Evolutionary conservation across 805 yeast species (phyloP).

Genomic region (Kurtzmaniella cleridarum): DNA sequence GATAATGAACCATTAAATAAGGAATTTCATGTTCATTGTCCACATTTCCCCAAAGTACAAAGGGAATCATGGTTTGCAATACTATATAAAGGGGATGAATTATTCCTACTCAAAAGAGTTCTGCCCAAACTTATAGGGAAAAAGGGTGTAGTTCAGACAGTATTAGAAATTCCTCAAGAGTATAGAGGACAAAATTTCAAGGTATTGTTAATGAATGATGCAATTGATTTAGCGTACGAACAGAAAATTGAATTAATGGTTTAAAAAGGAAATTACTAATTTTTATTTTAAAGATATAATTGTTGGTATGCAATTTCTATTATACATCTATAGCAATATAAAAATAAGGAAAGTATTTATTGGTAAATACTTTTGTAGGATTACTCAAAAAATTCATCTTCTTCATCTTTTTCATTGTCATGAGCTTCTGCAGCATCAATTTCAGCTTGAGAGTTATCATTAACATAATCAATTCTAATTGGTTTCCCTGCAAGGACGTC

Average conservation of each 20-base stretch:
- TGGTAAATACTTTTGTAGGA: too few species aligned
- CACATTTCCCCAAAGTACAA: conserved; percentile 84
- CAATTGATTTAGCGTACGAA: conserved; percentile 49
- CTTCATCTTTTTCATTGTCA: conserved; percentile 22
- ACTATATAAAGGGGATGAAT: conserved; percentile 42
- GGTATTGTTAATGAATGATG: conserved; percentile 59
- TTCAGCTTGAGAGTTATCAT: conserved; percentile 17
- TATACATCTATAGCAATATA: background rate
- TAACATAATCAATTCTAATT: conserved; percentile 17
- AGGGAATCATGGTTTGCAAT: conserved; percentile 91
- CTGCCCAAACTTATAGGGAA: conserved; percentile 46
- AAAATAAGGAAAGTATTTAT: background rate
- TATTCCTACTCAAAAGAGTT: conserved; percentile 68
- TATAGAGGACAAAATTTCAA: conserved; percentile 41
- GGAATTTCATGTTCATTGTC: conserved; percentile 68
- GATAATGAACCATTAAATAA: conserved; percentile 43
- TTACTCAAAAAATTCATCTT: conserved; percentile 43
- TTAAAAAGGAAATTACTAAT: background rate
- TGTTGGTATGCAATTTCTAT: background rate
- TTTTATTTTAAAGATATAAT: background rate
- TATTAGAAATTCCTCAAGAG: conserved; percentile 45
- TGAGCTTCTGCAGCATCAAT: conserved; percentile 41
- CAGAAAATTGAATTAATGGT: conserved; percentile 1
- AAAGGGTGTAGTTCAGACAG: conserved; percentile 37
- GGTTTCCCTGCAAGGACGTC: conserved; percentile 39